phyloP scores from a whole-genome alignment of 345 rosid genomes.

The Eucalyptus lansdowneana region DNA sequence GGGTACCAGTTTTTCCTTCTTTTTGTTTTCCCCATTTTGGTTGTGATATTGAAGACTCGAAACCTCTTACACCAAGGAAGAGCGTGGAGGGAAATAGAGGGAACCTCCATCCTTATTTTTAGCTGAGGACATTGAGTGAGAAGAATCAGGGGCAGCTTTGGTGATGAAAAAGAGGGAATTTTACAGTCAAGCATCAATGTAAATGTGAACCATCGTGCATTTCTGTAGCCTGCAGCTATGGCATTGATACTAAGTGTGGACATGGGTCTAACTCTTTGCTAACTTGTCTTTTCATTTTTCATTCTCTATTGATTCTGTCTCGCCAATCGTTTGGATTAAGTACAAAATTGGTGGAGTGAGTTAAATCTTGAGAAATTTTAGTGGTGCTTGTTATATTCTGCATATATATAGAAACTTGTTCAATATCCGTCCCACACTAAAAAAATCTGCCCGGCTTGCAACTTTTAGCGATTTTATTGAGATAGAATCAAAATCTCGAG shows the following conservation, averaged over 20 bases:
- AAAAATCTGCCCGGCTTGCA: slow-evolving; percentile 52
- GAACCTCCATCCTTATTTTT: background rate
- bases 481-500: background rate
- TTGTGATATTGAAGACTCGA: background rate
- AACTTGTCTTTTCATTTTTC: background rate
- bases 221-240: background rate
- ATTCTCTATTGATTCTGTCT: background rate
- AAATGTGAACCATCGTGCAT: background rate
- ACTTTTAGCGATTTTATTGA: background rate
- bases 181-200: background rate
- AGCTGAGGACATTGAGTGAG: background rate
- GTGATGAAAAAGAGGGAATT: background rate
- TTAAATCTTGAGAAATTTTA: background rate
- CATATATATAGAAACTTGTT: background rate
- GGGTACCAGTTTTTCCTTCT: background rate
- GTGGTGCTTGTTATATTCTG: background rate
- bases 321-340: background rate
- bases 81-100: background rate
- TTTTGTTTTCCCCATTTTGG: background rate
- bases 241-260: background rate
- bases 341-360: background rate
- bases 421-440: rapidly evolving
- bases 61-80: background rate
- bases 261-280: background rate
- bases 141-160: background rate